Conservation (phyloP, 192 early-diverging fungal genomes). For the Coemansia furcata region DNA sequence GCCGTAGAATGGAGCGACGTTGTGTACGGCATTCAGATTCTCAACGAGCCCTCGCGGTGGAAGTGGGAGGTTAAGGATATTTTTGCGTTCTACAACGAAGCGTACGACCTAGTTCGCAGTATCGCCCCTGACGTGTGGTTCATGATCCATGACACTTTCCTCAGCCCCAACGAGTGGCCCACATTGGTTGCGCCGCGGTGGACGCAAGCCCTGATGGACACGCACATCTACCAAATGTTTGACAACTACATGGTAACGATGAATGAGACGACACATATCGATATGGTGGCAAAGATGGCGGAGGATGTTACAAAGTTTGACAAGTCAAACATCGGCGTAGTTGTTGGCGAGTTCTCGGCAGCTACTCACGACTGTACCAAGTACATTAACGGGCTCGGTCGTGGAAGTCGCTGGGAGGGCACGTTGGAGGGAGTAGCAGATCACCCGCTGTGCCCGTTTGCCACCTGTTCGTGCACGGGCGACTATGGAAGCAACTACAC, state of each 20-base stretch:
- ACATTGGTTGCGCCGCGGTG: slow-evolving; percentile 38
- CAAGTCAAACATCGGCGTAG: slow-evolving; percentile 54
- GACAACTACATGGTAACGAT: slow-evolving; percentile 43
- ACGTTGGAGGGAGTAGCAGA: slow-evolving; percentile 36
- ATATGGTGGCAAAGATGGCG: slow-evolving; percentile 33
- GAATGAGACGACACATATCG: slow-evolving; percentile 38
- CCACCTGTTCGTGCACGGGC: slow-evolving; percentile 57
- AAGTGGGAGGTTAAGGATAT: slow-evolving; percentile 38
- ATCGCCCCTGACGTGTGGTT: slow-evolving; percentile 28
- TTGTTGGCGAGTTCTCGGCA: slow-evolving; percentile 71
- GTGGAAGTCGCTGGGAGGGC: slow-evolving; percentile 64
- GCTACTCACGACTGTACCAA: slow-evolving; percentile 74
- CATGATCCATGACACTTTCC: slow-evolving; percentile 54
- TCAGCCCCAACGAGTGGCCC: slow-evolving; percentile 46
- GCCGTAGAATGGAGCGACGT: slow-evolving; percentile 51
- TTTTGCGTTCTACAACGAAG: slow-evolving; percentile 50
- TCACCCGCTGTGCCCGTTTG: slow-evolving; percentile 38
- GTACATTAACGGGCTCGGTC: slow-evolving; percentile 66
- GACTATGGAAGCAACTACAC: slow-evolving; percentile 51
- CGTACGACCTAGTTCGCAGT: slow-evolving; percentile 38
- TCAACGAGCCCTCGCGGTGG: slow-evolving; percentile 53
- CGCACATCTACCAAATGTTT: slow-evolving; percentile 57
- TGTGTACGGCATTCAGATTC: slow-evolving; percentile 45
- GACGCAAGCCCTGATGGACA: slow-evolving; percentile 51
- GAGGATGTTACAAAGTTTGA: slow-evolving; percentile 40